Percentiles rank a stretch among this genome's conserved stretches.
phyloP scores from a whole-genome alignment of 23 red algal genomes.

The Gracilaria gracilis region DNA sequence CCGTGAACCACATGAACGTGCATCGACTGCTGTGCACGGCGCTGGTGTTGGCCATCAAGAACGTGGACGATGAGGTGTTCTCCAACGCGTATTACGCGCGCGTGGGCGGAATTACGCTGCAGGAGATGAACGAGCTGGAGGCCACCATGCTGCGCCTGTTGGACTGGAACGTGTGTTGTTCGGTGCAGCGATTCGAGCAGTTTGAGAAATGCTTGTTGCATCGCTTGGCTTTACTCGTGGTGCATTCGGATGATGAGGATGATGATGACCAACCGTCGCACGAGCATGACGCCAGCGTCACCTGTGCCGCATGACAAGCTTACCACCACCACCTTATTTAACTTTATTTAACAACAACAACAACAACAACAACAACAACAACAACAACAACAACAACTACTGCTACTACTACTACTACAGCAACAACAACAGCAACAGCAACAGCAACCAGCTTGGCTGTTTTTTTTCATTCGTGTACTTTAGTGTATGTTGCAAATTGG shows the following conservation, averaged over 20 bases:
- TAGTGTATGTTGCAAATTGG: too few relatives aligned
- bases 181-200: background rate
- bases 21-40: constrained; percentile 81
- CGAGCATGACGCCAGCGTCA: too few relatives aligned
- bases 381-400: too few relatives aligned
- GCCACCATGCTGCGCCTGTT: constrained; percentile 53
- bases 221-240: background rate
- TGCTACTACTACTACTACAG: too few relatives aligned
- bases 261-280: background rate
- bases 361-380: too few relatives aligned
- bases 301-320: too few relatives aligned
- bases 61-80: constrained; percentile 85
- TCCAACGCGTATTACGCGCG: constrained; percentile 84
- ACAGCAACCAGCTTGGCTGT: too few relatives aligned
- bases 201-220: background rate
- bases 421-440: too few relatives aligned
- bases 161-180: constrained; percentile 40
- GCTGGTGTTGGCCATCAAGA: constrained; percentile 80
- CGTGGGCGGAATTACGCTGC: constrained; percentile 67
- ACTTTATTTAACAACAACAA: too few relatives aligned
- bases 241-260: background rate
- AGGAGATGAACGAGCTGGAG: constrained; percentile 84
- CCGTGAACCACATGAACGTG: constrained; percentile 51
- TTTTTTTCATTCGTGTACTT: too few relatives aligned
- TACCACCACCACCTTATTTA: too few relatives aligned